A percentile compares a stretch with the other conserved stretches of the same genome.
phyloP scores from a whole-genome alignment of 768 basidiomycete genomes.

The Steccherinum ochraceum region DNA sequence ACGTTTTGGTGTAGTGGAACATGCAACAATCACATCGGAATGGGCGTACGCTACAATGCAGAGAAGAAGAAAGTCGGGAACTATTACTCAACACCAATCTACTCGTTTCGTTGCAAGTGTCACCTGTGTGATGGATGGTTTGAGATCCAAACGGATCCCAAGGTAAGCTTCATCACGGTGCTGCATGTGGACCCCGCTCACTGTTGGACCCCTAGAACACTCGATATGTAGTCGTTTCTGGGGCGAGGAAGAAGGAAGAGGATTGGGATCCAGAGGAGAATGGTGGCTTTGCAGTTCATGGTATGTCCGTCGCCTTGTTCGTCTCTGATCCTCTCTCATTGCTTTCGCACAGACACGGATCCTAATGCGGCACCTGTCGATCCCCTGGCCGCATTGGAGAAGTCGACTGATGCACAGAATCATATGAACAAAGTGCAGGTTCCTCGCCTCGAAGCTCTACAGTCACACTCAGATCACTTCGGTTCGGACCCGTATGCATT shows the following conservation, averaged over 20 bases:
- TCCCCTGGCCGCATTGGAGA: conserved; percentile 85
- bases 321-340: neutral
- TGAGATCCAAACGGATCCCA: conserved; percentile 95
- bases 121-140: conserved; percentile 97
- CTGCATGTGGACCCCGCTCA: neutral
- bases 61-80: conserved; percentile 96
- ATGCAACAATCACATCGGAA: conserved; percentile 95
- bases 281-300: conserved; percentile 86
- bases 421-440: conserved; percentile 66
- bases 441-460: conserved; percentile 77
- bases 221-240: conserved; percentile 85
- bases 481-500: conserved; percentile 84
- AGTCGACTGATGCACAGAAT: conserved; percentile 74
- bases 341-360: conserved; percentile 53
- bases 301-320: conserved; percentile 34
- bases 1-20: conserved; percentile 54
- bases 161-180: conserved; percentile 44
- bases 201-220: conserved; percentile 61
- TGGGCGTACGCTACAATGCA: conserved; percentile 99
- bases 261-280: conserved; percentile 98
- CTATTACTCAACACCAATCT: conserved; percentile 94
- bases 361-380: conserved; percentile 58
- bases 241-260: conserved; percentile 91
- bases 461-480: conserved; percentile 68
- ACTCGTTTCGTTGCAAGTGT: conserved; percentile 94